Conservation (phyloP, 140 eudicot genomes). For the Anethum foeniculum region DNA sequence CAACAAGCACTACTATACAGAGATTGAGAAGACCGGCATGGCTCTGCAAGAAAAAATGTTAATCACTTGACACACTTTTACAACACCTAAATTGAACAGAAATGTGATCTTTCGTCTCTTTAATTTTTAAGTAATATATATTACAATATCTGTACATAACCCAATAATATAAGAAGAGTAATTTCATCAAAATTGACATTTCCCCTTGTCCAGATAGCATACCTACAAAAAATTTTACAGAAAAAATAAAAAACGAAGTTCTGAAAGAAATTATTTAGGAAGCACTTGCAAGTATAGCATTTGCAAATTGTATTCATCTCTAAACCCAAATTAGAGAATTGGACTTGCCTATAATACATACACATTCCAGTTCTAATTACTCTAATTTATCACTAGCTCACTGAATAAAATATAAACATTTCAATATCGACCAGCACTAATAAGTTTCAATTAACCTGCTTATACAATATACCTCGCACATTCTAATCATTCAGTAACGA, state of each 20-base stretch:
- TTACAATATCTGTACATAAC: not conserved
- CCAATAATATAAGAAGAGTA: not conserved
- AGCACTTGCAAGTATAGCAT: not conserved
- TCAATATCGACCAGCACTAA: not conserved
- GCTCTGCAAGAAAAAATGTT: constrained; percentile 46
- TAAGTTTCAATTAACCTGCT: not conserved
- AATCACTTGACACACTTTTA: constrained; percentile 13
- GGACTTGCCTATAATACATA: not conserved
- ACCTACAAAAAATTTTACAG: not conserved
- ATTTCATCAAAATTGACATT: not conserved
- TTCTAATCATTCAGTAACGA: not conserved
- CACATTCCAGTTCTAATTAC: too few species aligned
- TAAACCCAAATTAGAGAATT: not conserved
- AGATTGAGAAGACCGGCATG: constrained; percentile 98
- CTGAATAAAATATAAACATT: not conserved
- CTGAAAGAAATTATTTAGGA: not conserved
- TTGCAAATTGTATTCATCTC: not conserved
- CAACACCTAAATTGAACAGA: not conserved
- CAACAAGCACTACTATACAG: constrained; percentile 93
- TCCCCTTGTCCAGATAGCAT: not conserved
- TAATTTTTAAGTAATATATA: not conserved
- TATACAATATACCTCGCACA: not conserved
- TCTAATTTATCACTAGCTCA: not conserved
- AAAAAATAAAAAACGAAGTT: not conserved
- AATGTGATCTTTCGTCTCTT: not conserved